phyloP scores from a whole-genome alignment of 495 filamentous ascomycete species.

The Wilcoxina mikolae region DNA sequence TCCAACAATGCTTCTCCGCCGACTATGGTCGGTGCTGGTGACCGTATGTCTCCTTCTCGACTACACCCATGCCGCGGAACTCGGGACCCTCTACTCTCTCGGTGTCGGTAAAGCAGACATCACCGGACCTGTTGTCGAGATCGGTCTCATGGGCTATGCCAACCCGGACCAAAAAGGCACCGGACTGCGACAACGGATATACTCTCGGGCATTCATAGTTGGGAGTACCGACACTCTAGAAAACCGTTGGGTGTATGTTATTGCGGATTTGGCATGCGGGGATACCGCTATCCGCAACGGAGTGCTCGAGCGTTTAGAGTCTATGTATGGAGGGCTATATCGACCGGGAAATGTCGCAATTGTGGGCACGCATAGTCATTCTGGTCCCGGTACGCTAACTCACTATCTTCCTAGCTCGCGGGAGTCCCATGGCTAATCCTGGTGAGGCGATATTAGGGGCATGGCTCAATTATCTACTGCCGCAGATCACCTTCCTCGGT shows the following conservation, averaged over 20 bases:
- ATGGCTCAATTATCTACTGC: conserved; percentile 91
- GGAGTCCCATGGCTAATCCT: not conserved
- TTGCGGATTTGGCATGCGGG: conserved; percentile 75
- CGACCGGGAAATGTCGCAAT: conserved; percentile 74
- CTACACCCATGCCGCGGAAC: not conserved
- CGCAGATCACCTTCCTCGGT: conserved; percentile 80
- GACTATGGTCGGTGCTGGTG: too few species aligned
- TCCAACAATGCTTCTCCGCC: too few species aligned
- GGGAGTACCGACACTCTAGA: conserved; percentile 48
- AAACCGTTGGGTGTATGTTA: conserved; percentile 74
- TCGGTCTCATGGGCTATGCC: conserved; percentile 65
- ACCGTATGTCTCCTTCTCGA: too few species aligned
- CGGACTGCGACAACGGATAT: conserved; percentile 76
- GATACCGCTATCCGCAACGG: conserved; percentile 84
- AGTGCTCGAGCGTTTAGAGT: conserved; percentile 55
- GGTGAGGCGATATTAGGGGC: conserved; percentile 35
- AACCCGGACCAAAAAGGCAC: conserved; percentile 71
- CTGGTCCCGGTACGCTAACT: conserved; percentile 47
- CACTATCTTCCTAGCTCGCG: not conserved
- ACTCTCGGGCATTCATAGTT: conserved; percentile 83
- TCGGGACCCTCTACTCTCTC: conserved; percentile 44
- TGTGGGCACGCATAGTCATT: conserved; percentile 87
- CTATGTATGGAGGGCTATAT: conserved; percentile 63
- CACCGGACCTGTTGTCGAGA: conserved; percentile 54
- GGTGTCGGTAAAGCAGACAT: conserved; percentile 92